phyloP scores from a whole-genome alignment of 2,329 filamentous ascomycete genomes.

The Clarireedia monteithiana region DNA sequence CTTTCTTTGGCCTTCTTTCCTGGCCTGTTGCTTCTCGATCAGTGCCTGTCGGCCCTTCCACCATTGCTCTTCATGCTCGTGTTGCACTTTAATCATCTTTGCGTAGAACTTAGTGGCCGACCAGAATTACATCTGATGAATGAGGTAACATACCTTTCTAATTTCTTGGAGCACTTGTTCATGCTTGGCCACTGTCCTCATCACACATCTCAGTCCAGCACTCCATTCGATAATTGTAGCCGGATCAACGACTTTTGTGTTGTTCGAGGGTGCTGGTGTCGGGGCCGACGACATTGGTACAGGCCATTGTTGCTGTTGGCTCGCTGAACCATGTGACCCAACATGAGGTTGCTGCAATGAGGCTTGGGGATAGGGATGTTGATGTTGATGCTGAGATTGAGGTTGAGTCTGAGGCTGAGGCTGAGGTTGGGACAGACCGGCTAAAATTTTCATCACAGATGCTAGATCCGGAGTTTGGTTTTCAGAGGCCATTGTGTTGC shows the following conservation, averaged over 20 bases:
- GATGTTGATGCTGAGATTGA: neutral
- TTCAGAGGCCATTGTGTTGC: constrained; percentile 20
- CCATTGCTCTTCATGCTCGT: constrained; percentile 55
- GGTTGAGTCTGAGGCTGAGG: constrained; percentile 7
- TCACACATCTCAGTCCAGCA: constrained; percentile 41
- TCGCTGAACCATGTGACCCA: constrained; percentile 20
- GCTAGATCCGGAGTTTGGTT: constrained; percentile 27
- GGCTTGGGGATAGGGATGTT: constrained; percentile 10
- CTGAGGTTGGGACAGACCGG: constrained; percentile 19
- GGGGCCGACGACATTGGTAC: neutral
- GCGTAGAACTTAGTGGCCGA: neutral
- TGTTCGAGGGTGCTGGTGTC: neutral
- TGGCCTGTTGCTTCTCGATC: constrained; percentile 41
- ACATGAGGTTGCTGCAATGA: constrained; percentile 25
- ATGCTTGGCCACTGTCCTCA: constrained; percentile 38
- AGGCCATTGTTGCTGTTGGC: constrained; percentile 16
- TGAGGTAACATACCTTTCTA: constrained; percentile 24
- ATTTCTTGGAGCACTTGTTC: constrained; percentile 38
- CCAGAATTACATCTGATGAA: neutral
- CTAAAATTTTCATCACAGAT: constrained; percentile 27
- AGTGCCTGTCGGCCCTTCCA: constrained; percentile 44
- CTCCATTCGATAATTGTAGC: constrained; percentile 44
- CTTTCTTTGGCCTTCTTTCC: constrained; percentile 44
- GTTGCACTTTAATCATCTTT: constrained; percentile 54
- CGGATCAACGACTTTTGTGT: constrained; percentile 31